Evolutionary conservation across 805 yeast species (phyloP), one percentile per base, ranked within the genome.

Genomic region (Spathaspora sp.): DNA sequence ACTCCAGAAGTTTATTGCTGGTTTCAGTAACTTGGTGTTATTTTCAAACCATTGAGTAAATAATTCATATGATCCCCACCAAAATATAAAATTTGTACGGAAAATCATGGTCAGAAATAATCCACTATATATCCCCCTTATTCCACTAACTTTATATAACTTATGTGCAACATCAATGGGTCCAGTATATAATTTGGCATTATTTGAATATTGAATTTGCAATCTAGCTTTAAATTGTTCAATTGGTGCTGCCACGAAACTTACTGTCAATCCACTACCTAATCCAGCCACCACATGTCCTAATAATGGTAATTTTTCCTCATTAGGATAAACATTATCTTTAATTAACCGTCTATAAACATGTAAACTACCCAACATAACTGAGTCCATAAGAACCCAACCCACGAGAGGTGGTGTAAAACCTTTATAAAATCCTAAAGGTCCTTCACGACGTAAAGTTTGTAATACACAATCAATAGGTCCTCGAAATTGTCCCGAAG

Each of bases 211-310:
- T 63, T 91, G 97, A 11, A 91, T 90, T 66, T 91, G 97, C 48
- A 91, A 75, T 55, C 96, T 78, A 2, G 96, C 96, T 69, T 91
- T 91, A 58, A 91, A 83, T 59, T 87, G 86, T 66, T 91, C 97
- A 7, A 91, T 86, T 1, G 97, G 97, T 0, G 97, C 96, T 4
- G 97, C 97, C n/a, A 91, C 92, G 71, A 91, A 87, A 46, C 93
- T 85, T 12, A 91, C 97, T 0, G 97, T 91, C 86, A 86, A 82
- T 1, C 97, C 97, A 8, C 94, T 83, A n/a, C 96, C 96, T 29
- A 81, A 64, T 0, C 85, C 86, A 1, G 96, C 93, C 19, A 86
- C 66, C 29, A 87, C 75, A 61, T 87, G 90, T 0, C 96, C 97
- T 14, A 77, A 54, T 14, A 90, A 65, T 1, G 96, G 96, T 54